phyloP scores from a whole-genome alignment of 2,329 filamentous ascomycete species.

The Ciborinia camelliae region DNA sequence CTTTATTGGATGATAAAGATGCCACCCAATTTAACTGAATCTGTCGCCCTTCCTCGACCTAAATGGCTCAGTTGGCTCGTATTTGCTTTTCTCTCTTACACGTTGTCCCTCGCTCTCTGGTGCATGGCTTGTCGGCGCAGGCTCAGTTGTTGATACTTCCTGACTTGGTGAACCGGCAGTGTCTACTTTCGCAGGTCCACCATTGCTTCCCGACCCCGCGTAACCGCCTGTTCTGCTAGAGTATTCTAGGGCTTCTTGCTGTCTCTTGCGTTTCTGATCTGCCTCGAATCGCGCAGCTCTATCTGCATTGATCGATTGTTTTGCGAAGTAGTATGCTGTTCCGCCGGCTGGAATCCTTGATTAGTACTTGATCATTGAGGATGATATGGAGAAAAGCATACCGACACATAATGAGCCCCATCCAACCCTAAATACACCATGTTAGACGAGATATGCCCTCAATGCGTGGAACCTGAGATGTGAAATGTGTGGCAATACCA shows the following conservation, averaged over 20 bases:
- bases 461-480: conserved; percentile 14
- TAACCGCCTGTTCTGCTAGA: conserved; percentile 36
- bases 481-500: conserved; percentile 47
- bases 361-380: conserved; percentile 20
- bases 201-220: conserved; percentile 40
- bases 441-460: conserved; percentile 26
- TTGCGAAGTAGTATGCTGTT: conserved; percentile 93
- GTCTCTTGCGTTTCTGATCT: conserved; percentile 57
- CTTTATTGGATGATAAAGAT: background rate
- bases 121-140: conserved; percentile 81
- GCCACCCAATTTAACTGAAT: conserved; percentile 54
- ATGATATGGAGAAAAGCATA: conserved; percentile 50
- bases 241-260: conserved; percentile 54
- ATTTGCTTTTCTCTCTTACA: conserved; percentile 79
- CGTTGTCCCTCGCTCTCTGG: conserved; percentile 66
- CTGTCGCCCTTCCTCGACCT: conserved; percentile 79
- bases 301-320: conserved; percentile 89
- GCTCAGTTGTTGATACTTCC: conserved; percentile 64
- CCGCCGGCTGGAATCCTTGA: conserved; percentile 63
- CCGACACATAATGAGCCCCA: conserved; percentile 87
- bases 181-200: conserved; percentile 56
- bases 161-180: conserved; percentile 61
- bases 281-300: conserved; percentile 67
- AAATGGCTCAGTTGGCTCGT: conserved; percentile 76
- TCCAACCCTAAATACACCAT: conserved; percentile 62